Evolutionary conservation across 805 yeast species (phyloP).

Genomic region (Kuraishia hungarica): DNA sequence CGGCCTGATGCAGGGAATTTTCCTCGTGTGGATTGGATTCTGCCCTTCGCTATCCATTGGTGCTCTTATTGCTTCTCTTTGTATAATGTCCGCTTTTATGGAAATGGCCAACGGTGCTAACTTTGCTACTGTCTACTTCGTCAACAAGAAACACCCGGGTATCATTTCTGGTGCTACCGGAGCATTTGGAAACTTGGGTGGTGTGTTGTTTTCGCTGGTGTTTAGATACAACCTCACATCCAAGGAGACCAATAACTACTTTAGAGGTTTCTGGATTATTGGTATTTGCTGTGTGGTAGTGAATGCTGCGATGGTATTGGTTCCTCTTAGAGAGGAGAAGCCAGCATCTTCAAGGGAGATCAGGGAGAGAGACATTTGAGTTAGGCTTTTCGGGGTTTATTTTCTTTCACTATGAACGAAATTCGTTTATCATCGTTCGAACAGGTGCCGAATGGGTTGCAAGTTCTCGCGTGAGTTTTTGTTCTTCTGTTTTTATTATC

Average conservation of each 20-base stretch:
- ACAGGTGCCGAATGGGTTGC: not conserved
- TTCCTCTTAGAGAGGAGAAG: conserved; percentile 19
- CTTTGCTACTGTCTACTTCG: conserved; percentile 25
- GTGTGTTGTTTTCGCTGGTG: conserved; percentile 24
- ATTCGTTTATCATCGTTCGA: not conserved
- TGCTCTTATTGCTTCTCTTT: conserved; percentile 20
- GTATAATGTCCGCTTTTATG: conserved; percentile 23
- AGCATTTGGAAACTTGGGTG: conserved; percentile 27
- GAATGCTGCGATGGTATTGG: conserved; percentile 12
- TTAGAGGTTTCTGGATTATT: conserved; percentile 22
- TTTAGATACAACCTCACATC: conserved; percentile 20
- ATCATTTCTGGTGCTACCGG: conserved; percentile 28
- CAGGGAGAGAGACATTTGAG: not conserved
- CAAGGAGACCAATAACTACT: conserved; percentile 18
- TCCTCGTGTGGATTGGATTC: conserved; percentile 26
- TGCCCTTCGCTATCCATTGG: conserved; percentile 17
- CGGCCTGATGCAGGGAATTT: conserved; percentile 23
- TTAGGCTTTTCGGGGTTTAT: not conserved
- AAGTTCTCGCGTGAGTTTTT: not conserved
- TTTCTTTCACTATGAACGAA: too few relatives aligned
- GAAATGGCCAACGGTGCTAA: conserved; percentile 31
- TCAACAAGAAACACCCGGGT: conserved; percentile 25
- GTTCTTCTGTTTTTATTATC: not conserved
- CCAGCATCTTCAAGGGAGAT: conserved; percentile 5
- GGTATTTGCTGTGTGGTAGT: conserved; percentile 21